Conservation (phyloP, 805 yeast genomes). For the Saturnispora dispora region DNA sequence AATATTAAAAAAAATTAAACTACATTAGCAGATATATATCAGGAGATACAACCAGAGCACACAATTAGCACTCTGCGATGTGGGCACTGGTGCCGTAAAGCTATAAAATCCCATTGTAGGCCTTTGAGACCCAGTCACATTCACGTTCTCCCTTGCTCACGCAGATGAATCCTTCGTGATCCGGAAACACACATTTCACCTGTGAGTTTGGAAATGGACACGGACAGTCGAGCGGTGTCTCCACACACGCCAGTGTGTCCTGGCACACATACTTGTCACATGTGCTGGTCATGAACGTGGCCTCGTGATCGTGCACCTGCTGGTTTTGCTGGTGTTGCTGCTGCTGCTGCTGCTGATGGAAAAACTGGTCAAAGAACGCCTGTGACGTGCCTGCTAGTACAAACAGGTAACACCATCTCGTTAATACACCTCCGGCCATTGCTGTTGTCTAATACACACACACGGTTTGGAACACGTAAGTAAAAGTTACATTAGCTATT, state of each 20-base stretch:
- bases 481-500: neutral
- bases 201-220: constrained; percentile 87
- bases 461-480: neutral
- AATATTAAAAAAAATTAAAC: too few relatives aligned
- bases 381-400: neutral
- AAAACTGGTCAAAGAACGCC: constrained; percentile 20
- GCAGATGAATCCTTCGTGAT: constrained; percentile 53
- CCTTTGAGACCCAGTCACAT: constrained; percentile 78
- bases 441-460: neutral
- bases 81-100: neutral
- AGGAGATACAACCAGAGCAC: neutral
- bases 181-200: constrained; percentile 69
- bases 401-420: neutral
- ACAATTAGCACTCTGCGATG: neutral
- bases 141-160: constrained; percentile 73
- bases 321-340: constrained; percentile 32
- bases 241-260: constrained; percentile 74
- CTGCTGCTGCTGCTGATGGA: constrained; percentile 16
- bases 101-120: constrained; percentile 50
- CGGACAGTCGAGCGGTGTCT: constrained; percentile 64
- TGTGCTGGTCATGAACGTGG: constrained; percentile 10
- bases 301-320: constrained; percentile 29
- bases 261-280: constrained; percentile 74
- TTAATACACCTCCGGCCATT: neutral
- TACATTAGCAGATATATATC: neutral